These are phyloP conservation scores for Tilletia indica DNA, from an alignment of 1,284 basidiomycete species.

Conservation along the genomic window DNA sequence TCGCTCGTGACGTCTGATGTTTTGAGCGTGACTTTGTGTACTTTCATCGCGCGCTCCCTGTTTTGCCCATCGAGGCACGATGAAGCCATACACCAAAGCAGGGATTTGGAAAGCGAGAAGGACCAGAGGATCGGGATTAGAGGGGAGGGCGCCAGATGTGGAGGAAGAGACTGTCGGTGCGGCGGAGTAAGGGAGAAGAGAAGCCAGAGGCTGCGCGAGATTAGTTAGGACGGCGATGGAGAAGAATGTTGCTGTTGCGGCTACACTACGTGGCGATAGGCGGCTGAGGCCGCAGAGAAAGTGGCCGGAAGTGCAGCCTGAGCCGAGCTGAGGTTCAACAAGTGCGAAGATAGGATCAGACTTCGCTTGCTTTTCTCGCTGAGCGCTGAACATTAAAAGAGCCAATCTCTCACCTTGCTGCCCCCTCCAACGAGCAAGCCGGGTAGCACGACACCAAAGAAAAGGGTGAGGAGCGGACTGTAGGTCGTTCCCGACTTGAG, in stretches of 20 bases:
- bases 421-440: conserved; percentile 47
- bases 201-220: conserved; percentile 23
- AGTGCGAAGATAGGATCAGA: background rate
- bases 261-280: conserved; percentile 43
- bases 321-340: conserved; percentile 36
- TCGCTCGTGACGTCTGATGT: conserved; percentile 17
- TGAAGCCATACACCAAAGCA: conserved; percentile 30
- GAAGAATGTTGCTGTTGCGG: conserved; percentile 50
- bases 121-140: conserved; percentile 25
- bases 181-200: background rate
- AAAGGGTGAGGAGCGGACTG: conserved; percentile 15
- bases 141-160: conserved; percentile 3
- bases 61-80: conserved; percentile 16
- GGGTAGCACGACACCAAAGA: conserved; percentile 14
- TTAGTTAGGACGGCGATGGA: conserved; percentile 46
- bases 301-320: conserved; percentile 52
- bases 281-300: conserved; percentile 53
- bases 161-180: background rate
- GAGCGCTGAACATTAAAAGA: background rate
- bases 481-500: background rate
- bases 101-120: conserved; percentile 41
- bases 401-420: conserved; percentile 41
- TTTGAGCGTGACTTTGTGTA: background rate
- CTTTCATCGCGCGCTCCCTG: background rate
- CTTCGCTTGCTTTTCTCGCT: too few relatives aligned